Evolutionary conservation across 371 early-diverging fungal species (phyloP).

Genomic region (Apophysomyces sp.): DNA sequence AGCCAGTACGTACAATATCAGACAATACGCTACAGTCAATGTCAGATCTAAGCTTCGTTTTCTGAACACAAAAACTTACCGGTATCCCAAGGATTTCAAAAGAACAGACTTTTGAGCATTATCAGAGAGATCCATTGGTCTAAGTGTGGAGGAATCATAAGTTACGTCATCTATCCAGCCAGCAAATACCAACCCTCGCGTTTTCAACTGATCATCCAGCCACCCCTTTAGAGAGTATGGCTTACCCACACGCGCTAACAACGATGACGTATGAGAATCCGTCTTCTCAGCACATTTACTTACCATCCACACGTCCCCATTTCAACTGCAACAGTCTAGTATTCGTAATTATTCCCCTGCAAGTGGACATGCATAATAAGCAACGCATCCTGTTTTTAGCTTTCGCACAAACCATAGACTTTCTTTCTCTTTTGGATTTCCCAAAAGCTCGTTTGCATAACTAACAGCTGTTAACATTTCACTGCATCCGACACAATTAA

Average conservation of each 20-base stretch:
- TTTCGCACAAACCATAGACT: constrained; percentile 50
- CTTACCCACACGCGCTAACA: constrained; percentile 72
- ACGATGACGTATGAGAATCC: not conserved
- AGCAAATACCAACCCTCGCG: constrained; percentile 42
- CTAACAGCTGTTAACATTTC: constrained; percentile 1
- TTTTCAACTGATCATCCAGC: constrained; percentile 57
- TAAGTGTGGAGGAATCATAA: not conserved
- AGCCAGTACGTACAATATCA: constrained; percentile 58
- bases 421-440: constrained; percentile 85
- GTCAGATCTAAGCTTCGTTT: not conserved
- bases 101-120: constrained; percentile 37
- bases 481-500: not conserved
- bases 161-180: not conserved
- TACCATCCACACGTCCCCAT: constrained; percentile 76
- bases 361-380: not conserved
- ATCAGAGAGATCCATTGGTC: constrained; percentile 32
- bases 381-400: not conserved
- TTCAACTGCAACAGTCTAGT: constrained; percentile 65
- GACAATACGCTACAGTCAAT: constrained; percentile 52
- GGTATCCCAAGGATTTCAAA: constrained; percentile 56
- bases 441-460: constrained; percentile 74
- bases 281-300: not conserved
- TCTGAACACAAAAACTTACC: constrained; percentile 21
- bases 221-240: constrained; percentile 74
- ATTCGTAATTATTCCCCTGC: constrained; percentile 55